Evolutionary conservation across 257 asterid species (phyloP).

Genomic region (Knoxia roxburghii): DNA sequence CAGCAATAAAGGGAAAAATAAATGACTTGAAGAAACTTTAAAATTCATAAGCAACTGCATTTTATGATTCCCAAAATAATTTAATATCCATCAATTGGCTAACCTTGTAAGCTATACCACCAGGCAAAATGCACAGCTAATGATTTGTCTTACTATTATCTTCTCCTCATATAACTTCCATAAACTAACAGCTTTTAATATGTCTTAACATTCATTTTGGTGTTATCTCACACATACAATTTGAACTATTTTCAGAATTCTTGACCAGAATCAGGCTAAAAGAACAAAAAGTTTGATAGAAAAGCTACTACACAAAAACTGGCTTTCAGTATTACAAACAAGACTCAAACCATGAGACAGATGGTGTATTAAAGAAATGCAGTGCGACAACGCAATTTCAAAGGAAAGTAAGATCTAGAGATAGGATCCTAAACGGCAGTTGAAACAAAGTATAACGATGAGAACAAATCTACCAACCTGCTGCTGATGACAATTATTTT

Average conservation of each 20-base stretch:
- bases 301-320: not conserved
- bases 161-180: not conserved
- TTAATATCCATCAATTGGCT: not conserved
- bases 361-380: not conserved
- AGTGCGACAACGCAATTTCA: not conserved
- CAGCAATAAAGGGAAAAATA: not conserved
- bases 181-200: not conserved
- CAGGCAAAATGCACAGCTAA: no score
- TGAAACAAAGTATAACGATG: not conserved
- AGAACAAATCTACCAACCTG: slow-evolving; percentile 36
- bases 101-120: not conserved
- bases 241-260: not conserved
- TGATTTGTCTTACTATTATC: not conserved
- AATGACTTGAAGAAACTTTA: not conserved
- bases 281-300: not conserved
- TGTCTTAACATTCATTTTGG: not conserved
- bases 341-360: no score
- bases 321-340: no score
- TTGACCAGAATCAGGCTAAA: not conserved
- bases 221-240: not conserved
- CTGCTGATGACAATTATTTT: slow-evolving; percentile 69
- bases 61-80: not conserved
- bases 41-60: not conserved
- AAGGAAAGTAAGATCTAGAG: not conserved
- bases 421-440: not conserved